A percentile compares a stretch with the other conserved stretches of the same genome.
These are phyloP conservation scores for Irpex lacteus DNA, from an alignment of 1,284 basidiomycete species.

Conservation along the genomic window DNA sequence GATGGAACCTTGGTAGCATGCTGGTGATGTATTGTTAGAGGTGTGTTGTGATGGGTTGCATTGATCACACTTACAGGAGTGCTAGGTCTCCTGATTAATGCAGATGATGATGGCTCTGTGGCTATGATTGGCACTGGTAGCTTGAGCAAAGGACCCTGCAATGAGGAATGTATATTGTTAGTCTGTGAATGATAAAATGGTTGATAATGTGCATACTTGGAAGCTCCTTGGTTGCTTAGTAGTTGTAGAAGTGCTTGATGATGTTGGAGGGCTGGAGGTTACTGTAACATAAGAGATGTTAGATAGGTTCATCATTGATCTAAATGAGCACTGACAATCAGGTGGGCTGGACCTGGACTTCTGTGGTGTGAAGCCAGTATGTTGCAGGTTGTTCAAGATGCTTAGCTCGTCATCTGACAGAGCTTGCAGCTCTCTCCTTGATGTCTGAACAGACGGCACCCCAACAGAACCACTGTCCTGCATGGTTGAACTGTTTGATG, in stretches of 20 bases:
- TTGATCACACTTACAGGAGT: not conserved
- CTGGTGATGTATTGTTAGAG: not conserved
- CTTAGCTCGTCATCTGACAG: not conserved
- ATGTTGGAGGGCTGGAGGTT: no score
- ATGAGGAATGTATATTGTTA: not conserved
- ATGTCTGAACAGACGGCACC: not conserved
- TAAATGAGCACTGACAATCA: not conserved
- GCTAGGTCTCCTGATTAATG: not conserved
- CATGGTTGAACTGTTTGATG: not conserved
- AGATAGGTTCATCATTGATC: no score
- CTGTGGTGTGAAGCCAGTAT: not conserved
- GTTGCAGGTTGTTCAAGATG: not conserved
- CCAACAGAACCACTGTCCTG: not conserved
- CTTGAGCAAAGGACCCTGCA: not conserved
- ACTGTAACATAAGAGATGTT: no score
- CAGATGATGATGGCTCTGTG: not conserved
- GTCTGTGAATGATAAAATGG: not conserved
- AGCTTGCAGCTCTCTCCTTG: not conserved
- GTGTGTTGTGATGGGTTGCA: not conserved
- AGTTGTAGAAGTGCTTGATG: not conserved
- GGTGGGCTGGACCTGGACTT: not conserved
- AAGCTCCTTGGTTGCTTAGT: not conserved
- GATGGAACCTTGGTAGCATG: not conserved
- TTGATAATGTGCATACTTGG: not conserved
- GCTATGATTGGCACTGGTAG: not conserved